A percentile compares a stretch with the other conserved stretches of the same genome.
Evolutionary conservation across 345 rosid genomes (phyloP).

Genomic region (Noccaea bulbosa): DNA sequence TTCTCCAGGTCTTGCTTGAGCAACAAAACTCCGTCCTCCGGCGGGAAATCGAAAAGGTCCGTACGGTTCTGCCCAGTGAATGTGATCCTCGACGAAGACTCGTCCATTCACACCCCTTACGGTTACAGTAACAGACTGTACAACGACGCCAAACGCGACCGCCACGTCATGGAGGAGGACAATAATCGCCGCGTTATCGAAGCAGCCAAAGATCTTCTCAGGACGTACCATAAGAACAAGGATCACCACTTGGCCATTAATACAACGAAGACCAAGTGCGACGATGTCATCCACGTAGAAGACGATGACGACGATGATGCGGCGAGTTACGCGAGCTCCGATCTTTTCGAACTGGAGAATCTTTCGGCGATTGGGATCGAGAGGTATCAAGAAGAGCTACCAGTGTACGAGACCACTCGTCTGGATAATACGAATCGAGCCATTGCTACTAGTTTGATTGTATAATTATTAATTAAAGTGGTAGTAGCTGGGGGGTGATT

Average conservation of each 20-base stretch:
- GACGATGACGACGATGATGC: conserved; percentile 54
- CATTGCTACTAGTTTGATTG: conserved; percentile 64
- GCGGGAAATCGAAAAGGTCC: conserved; percentile 58
- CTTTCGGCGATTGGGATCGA: conserved; percentile 73
- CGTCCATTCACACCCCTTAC: conserved; percentile 47
- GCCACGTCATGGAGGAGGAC: conserved; percentile 53
- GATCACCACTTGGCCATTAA: conserved; percentile 27
- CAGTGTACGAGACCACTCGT: conserved; percentile 92
- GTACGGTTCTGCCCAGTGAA: conserved; percentile 83
- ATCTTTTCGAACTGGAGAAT: conserved; percentile 89
- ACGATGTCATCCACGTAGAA: conserved; percentile 4
- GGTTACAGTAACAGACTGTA: conserved; percentile 51
- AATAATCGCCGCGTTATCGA: conserved; percentile 60
- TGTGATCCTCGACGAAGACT: conserved; percentile 75
- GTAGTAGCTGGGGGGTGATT: conserved; percentile 52
- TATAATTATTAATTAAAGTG: conserved; percentile 58
- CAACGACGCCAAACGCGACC: conserved; percentile 28
- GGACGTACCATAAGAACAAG: conserved; percentile 62
- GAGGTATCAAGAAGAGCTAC: conserved; percentile 82
- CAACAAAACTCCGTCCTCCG: conserved; percentile 62
- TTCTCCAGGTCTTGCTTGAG: conserved; percentile 86
- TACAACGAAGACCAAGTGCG: conserved; percentile 8
- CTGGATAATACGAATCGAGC: conserved; percentile 67
- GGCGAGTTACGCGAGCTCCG: conserved; percentile 91
- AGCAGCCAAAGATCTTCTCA: conserved; percentile 69